Conservation (phyloP, 1,284 basidiomycete species). For the Austroboletus olivaceoglutinosus region DNA sequence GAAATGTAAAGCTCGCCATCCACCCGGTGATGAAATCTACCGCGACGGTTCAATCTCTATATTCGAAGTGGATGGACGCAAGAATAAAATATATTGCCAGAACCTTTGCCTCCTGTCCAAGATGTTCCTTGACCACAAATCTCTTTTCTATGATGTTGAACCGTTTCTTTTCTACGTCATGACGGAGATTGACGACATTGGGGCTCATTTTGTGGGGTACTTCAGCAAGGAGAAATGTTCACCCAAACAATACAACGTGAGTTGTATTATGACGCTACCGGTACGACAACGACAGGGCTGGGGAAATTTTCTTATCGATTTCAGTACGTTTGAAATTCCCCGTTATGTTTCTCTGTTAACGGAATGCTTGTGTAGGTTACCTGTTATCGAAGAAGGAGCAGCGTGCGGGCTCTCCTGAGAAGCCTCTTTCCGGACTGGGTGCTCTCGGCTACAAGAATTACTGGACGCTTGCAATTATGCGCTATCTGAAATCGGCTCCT, state of each 20-base stretch:
- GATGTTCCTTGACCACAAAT: slow-evolving; percentile 99
- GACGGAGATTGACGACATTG: slow-evolving; percentile 86
- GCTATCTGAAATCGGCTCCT: slow-evolving; percentile 68
- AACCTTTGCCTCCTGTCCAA: slow-evolving; percentile 98
- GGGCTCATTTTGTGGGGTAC: slow-evolving; percentile 96
- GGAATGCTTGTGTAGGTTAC: slow-evolving; percentile 64
- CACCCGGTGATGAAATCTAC: slow-evolving; percentile 98
- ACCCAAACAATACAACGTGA: slow-evolving; percentile 94
- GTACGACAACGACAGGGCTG: slow-evolving; percentile 93
- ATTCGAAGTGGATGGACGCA: slow-evolving; percentile 97
- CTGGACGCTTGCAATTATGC: slow-evolving; percentile 91
- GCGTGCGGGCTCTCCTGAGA: slow-evolving; percentile 85
- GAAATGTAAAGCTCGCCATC: slow-evolving; percentile 94
- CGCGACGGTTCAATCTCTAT: slow-evolving; percentile 86
- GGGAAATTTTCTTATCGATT: slow-evolving; percentile 94
- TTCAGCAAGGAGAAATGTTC: slow-evolving; percentile 99
- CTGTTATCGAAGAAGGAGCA: slow-evolving; percentile 94
- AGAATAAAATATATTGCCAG: slow-evolving; percentile 99
- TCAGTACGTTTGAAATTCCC: slow-evolving; percentile 67
- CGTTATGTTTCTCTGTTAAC: slow-evolving; percentile 5
- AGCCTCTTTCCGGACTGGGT: slow-evolving; percentile 88
- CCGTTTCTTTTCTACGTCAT: slow-evolving; percentile 99
- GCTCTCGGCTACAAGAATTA: slow-evolving; percentile 93
- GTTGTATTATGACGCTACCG: slow-evolving; percentile 99
- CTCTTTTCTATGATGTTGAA: slow-evolving; percentile 99